phyloP scores from a whole-genome alignment of 345 rosid genomes.

The Erodium maritimum region DNA sequence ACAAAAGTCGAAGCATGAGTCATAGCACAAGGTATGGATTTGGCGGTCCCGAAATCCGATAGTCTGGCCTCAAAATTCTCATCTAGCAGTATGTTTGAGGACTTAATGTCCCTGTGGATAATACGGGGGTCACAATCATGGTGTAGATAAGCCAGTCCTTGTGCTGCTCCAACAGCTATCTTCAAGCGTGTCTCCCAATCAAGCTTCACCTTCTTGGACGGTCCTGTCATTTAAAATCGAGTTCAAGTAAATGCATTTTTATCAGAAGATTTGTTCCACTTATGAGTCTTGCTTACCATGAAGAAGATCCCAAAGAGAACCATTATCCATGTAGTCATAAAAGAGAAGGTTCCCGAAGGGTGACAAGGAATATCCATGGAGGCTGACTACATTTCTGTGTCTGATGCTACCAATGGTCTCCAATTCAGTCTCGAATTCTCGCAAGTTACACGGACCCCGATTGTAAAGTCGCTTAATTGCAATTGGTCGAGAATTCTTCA shows the following conservation, averaged over 20 bases:
- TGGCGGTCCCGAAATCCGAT: constrained; percentile 90
- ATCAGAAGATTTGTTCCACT: background rate
- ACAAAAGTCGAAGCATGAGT: constrained; percentile 78
- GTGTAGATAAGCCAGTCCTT: constrained; percentile 94
- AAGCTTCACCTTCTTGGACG: constrained; percentile 69
- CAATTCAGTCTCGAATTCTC: constrained; percentile 85
- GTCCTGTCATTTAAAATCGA: no score
- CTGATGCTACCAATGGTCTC: constrained; percentile 88
- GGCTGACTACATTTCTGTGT: constrained; percentile 78
- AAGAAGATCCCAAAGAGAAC: constrained; percentile 92
- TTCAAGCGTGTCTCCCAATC: constrained; percentile 89
- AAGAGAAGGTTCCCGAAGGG: constrained; percentile 79
- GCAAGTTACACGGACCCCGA: constrained; percentile 46
- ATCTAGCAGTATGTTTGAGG: constrained; percentile 82
- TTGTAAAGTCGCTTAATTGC: constrained; percentile 83
- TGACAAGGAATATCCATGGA: constrained; percentile 85
- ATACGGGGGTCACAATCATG: constrained; percentile 89
- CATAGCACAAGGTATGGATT: constrained; percentile 52
- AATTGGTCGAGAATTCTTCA: constrained; percentile 77
- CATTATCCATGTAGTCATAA: constrained; percentile 93
- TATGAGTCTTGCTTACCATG: constrained; percentile 54
- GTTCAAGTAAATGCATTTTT: no score
- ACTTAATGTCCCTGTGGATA: constrained; percentile 84
- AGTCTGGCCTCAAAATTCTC: constrained; percentile 77
- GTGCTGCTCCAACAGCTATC: constrained; percentile 87